A percentile compares a stretch with the other conserved stretches of the same genome.
phyloP scores from a whole-genome alignment of 1,284 basidiomycete species.

The Sanguinoderma infundibulare region DNA sequence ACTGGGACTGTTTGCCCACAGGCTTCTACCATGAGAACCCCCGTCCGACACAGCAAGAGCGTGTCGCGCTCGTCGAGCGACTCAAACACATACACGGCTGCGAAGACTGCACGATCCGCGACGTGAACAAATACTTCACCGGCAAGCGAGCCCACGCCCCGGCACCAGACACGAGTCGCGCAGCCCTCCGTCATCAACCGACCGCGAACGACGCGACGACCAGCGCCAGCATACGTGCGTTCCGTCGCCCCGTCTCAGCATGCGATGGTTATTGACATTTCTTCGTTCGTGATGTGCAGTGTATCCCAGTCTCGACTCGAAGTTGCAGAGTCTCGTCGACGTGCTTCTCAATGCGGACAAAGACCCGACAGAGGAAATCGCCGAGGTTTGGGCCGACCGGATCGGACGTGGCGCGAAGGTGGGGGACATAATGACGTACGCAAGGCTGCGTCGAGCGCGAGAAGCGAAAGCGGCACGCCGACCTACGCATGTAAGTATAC shows the following conservation, averaged over 20 bases:
- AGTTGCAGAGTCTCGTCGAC: conserved; percentile 1
- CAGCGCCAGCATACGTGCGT: conserved; percentile 13
- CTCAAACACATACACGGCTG: conserved; percentile 2
- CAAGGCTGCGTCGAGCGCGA: conserved; percentile 1
- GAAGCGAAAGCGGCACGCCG: not conserved
- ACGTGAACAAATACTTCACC: conserved; percentile 7
- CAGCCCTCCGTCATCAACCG: not conserved
- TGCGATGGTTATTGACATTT: not conserved
- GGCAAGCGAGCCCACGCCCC: conserved; percentile 3
- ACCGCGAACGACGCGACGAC: not conserved
- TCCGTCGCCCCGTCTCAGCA: not conserved
- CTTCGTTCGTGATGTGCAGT: conserved; percentile 9
- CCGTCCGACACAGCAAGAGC: conserved; percentile 5
- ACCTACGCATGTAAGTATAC: not conserved
- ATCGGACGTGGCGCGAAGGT: conserved; percentile 4
- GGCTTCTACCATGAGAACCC: conserved; percentile 10
- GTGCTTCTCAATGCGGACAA: conserved; percentile 10
- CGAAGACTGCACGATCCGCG: conserved; percentile 10
- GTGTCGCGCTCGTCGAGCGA: conserved; percentile 1
- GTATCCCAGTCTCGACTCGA: conserved; percentile 15
- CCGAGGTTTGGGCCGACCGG: conserved; percentile 11
- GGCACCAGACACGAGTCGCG: not conserved
- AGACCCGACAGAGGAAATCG: conserved; percentile 2
- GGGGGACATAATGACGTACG: conserved; percentile 16
- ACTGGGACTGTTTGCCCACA: not conserved